Conservation (phyloP, 176 grass and related monocot species). For the Avena atlantica region DNA sequence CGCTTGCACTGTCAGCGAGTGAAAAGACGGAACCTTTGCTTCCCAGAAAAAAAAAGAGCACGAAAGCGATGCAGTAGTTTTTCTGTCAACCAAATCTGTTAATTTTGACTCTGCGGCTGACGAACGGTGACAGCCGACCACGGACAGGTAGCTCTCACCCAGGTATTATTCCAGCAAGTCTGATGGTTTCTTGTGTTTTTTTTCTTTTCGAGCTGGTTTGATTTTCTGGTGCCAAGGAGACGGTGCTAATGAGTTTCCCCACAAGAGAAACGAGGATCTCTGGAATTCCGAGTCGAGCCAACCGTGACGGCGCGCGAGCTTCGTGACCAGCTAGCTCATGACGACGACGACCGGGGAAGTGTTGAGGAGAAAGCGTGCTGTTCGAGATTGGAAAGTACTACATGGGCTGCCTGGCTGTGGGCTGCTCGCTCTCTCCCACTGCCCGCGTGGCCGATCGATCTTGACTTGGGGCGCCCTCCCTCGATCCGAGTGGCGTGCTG, state of each 20-base stretch:
- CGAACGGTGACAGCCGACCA: too few relatives aligned
- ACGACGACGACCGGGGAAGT: not conserved
- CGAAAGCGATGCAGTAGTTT: not conserved
- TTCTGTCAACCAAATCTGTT: not conserved
- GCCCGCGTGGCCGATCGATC: not conserved
- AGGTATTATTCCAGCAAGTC: too few relatives aligned
- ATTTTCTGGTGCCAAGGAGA: not conserved
- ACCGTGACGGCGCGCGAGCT: not conserved
- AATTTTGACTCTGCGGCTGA: too few relatives aligned
- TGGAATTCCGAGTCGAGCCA: not conserved
- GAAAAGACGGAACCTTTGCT: not conserved
- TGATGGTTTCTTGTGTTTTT: too few relatives aligned
- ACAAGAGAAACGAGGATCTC: not conserved
- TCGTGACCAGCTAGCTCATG: not conserved
- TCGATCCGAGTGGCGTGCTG: not conserved
- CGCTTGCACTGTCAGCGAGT: not conserved
- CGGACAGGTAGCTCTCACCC: too few relatives aligned
- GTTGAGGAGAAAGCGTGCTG: not conserved
- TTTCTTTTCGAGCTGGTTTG: too few relatives aligned
- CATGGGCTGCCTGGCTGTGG: not conserved
- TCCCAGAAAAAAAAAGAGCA: not conserved
- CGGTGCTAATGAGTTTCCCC: not conserved
- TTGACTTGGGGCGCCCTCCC: conserved; percentile 32
- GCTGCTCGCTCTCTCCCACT: not conserved
- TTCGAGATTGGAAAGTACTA: too few relatives aligned